These are phyloP conservation scores for Auricularia cornea DNA, from an alignment of 768 basidiomycete species.

Conservation along the genomic window DNA sequence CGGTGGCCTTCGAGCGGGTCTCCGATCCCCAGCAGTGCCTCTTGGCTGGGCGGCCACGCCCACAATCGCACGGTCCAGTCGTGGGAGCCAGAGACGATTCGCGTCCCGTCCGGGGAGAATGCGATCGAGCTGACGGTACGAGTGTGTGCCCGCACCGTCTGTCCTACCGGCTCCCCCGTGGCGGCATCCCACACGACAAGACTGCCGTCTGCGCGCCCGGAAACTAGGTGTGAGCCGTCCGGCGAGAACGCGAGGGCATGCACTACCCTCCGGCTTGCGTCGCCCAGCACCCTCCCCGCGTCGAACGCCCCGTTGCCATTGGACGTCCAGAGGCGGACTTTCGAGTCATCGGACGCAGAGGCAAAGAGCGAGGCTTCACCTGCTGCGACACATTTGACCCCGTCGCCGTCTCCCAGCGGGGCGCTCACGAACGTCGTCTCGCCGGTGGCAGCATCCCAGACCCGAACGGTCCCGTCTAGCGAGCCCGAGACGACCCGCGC, in stretches of 20 bases:
- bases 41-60: constrained; percentile 7
- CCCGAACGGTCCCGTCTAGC: constrained; percentile 1
- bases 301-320: not conserved
- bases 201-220: constrained; percentile 21
- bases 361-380: constrained; percentile 11
- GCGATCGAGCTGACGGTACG: constrained; percentile 18
- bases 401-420: constrained; percentile 1
- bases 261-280: not conserved
- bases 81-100: constrained; percentile 21
- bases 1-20: constrained; percentile 12
- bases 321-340: constrained; percentile 9
- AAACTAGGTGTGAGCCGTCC: constrained; percentile 16
- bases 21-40: no score
- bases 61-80: constrained; percentile 20
- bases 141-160: constrained; percentile 12
- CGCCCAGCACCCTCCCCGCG: not conserved
- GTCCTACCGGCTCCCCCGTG: constrained; percentile 10
- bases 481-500: not conserved
- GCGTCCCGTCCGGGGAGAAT: constrained; percentile 21
- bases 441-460: not conserved
- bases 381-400: constrained; percentile 5
- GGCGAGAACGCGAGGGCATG: constrained; percentile 20
- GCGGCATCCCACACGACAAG: constrained; percentile 22
- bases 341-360: constrained; percentile 7
- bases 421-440: not conserved